Percentiles rank a stretch among this genome's conserved stretches.
Evolutionary conservation across 2,329 filamentous ascomycete species (phyloP).

Genomic region (Teratosphaeria gauchensis): DNA sequence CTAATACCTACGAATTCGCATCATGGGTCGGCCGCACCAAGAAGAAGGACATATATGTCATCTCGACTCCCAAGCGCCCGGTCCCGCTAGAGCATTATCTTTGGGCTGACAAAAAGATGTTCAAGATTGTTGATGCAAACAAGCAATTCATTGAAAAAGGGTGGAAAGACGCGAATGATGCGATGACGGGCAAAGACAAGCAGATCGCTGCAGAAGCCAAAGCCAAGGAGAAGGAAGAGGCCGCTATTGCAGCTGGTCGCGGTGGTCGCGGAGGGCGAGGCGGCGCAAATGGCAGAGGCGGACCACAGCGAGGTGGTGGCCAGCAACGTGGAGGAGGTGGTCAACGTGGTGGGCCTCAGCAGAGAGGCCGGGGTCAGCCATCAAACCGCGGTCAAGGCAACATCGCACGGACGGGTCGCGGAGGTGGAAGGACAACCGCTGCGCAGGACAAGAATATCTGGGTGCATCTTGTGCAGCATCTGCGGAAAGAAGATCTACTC

Average conservation of each 20-base stretch:
- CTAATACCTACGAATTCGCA: conserved; percentile 94
- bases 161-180: conserved; percentile 87
- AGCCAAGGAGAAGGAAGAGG: conserved; percentile 36
- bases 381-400: conserved; percentile 59
- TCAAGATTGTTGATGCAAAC: conserved; percentile 89
- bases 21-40: conserved; percentile 98
- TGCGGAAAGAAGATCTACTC: conserved; percentile 77
- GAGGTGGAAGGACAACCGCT: conserved; percentile 76
- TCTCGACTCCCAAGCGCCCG: conserved; percentile 89
- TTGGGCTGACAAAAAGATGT: conserved; percentile 82
- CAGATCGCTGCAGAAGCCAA: conserved; percentile 43
- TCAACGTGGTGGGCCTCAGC: conserved; percentile 39
- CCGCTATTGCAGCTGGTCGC: conserved; percentile 41
- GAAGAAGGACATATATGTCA: conserved; percentile 98
- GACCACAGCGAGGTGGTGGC: conserved; percentile 44
- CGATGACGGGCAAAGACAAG: conserved; percentile 74
- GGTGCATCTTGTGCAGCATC: conserved; percentile 88
- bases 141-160: conserved; percentile 87
- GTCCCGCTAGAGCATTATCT: conserved; percentile 93
- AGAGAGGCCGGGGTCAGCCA: conserved; percentile 47
- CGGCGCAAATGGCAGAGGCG: conserved; percentile 45
- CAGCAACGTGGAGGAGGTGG: conserved; percentile 32
- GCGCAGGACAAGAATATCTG: conserved; percentile 94
- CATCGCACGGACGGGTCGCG: conserved; percentile 78
- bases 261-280: conserved; percentile 45